Evolutionary conservation across 345 rosid species (phyloP).

Genomic region (Trapa bicornis): DNA sequence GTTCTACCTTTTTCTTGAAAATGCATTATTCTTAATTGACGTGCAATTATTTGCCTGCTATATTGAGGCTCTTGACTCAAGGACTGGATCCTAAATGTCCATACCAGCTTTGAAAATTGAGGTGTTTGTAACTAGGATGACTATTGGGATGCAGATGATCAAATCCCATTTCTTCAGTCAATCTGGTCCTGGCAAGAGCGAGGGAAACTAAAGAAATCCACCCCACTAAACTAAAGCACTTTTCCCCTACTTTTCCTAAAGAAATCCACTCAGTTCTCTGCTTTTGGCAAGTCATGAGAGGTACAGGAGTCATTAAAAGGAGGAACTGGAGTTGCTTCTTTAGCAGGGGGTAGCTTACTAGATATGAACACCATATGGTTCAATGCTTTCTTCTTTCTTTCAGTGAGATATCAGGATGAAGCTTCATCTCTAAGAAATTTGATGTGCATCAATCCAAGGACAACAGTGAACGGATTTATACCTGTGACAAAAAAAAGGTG

Average conservation of each 20-base stretch:
- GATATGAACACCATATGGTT: too few species aligned
- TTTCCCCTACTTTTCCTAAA: background rate
- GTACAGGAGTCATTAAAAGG: background rate
- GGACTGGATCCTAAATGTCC: background rate
- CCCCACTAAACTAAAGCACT: background rate
- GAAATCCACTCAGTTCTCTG: background rate
- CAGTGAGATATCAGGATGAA: background rate
- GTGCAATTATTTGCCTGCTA: background rate
- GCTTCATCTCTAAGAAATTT: too few species aligned
- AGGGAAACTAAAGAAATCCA: background rate
- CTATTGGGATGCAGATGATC: background rate
- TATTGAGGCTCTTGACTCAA: background rate
- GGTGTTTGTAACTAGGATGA: background rate
- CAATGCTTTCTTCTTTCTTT: too few species aligned
- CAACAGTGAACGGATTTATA: too few species aligned
- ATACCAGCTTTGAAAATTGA: background rate
- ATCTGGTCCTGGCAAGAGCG: background rate
- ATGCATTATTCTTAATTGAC: background rate
- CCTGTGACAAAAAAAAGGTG: background rate
- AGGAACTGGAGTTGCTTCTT: background rate
- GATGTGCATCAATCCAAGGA: too few species aligned
- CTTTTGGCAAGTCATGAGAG: background rate
- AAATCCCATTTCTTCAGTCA: background rate
- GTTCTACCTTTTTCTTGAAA: background rate
- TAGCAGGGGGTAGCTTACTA: background rate